Evolutionary conservation across 2,329 filamentous ascomycete genomes (phyloP).

Genomic region (Sporothrix inflata): DNA sequence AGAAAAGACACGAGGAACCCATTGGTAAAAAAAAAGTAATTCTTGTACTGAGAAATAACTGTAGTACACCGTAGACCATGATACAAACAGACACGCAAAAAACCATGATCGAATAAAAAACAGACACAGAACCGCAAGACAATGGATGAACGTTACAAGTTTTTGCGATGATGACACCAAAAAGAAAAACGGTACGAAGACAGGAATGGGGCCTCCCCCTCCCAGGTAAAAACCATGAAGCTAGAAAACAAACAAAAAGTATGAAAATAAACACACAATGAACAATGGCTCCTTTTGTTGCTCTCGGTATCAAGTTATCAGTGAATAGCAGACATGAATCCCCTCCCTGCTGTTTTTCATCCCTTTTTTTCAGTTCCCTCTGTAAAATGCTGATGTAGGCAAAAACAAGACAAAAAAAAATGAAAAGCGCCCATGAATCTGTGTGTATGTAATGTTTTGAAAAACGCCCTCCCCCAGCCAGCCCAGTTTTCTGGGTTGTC

Average conservation of each 20-base stretch:
- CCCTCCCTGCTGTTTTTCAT: background rate
- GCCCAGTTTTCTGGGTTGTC: too few relatives aligned
- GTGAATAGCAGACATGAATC: too few relatives aligned
- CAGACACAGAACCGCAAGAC: too few relatives aligned
- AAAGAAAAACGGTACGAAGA: slow-evolving; percentile 14
- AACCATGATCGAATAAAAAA: background rate
- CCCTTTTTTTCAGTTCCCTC: background rate
- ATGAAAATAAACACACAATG: too few relatives aligned
- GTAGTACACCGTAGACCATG: too few relatives aligned
- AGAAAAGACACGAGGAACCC: too few relatives aligned
- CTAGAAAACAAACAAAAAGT: background rate
- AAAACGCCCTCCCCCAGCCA: background rate
- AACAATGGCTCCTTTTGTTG: too few relatives aligned
- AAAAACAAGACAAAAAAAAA: slow-evolving; percentile 9
- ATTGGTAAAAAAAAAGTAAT: too few relatives aligned
- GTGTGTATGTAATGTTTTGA: background rate
- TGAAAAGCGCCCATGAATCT: background rate
- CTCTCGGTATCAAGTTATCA: too few relatives aligned
- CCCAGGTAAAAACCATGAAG: too few relatives aligned
- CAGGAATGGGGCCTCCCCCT: background rate
- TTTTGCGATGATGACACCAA: background rate
- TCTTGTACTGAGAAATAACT: too few relatives aligned
- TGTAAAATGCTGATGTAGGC: slow-evolving; percentile 9
- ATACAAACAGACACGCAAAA: too few relatives aligned
- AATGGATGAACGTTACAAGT: background rate